Conservation (phyloP, 331 rosid genomes). For the Saraca asoca region DNA sequence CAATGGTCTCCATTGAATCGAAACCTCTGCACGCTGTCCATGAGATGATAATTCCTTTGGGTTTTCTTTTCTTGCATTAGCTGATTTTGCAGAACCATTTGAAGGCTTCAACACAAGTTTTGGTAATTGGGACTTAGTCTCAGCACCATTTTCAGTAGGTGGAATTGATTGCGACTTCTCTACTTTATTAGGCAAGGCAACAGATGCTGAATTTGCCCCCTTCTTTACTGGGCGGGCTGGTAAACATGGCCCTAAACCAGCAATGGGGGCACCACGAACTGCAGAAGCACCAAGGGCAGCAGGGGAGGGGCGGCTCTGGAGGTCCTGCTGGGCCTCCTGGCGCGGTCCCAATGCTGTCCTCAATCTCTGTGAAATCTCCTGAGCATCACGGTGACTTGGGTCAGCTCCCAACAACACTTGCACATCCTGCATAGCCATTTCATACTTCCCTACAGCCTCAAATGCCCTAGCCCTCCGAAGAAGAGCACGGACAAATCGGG, state of each 20-base stretch:
- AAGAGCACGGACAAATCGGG: slow-evolving; percentile 73
- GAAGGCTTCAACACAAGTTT: slow-evolving; percentile 73
- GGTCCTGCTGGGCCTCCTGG: slow-evolving; percentile 88
- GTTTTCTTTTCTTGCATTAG: slow-evolving; percentile 38
- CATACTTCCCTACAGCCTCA: slow-evolving; percentile 83
- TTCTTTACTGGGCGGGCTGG: slow-evolving; percentile 81
- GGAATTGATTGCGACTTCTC: slow-evolving; percentile 58
- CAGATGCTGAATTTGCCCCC: slow-evolving; percentile 39
- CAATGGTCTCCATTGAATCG: slow-evolving; percentile 67
- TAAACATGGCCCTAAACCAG: slow-evolving; percentile 81
- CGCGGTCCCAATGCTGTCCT: slow-evolving; percentile 77
- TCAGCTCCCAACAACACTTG: slow-evolving; percentile 73
- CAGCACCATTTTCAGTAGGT: slow-evolving; percentile 62
- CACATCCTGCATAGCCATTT: slow-evolving; percentile 86
- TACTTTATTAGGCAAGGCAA: slow-evolving; percentile 43
- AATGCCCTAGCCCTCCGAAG: slow-evolving; percentile 81
- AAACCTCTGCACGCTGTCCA: slow-evolving; percentile 40
- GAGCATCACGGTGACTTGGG: slow-evolving; percentile 73
- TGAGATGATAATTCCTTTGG: slow-evolving; percentile 49
- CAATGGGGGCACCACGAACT: slow-evolving; percentile 89
- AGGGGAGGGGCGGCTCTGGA: slow-evolving; percentile 97
- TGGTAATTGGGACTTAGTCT: slow-evolving; percentile 54
- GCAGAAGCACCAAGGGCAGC: slow-evolving; percentile 99
- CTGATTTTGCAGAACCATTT: slow-evolving; percentile 47
- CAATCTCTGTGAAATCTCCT: slow-evolving; percentile 80